Percentiles rank a stretch among this genome's conserved stretches.
Conservation (phyloP, 192 early-diverging fungal genomes). For the Coemansia biformis region DNA sequence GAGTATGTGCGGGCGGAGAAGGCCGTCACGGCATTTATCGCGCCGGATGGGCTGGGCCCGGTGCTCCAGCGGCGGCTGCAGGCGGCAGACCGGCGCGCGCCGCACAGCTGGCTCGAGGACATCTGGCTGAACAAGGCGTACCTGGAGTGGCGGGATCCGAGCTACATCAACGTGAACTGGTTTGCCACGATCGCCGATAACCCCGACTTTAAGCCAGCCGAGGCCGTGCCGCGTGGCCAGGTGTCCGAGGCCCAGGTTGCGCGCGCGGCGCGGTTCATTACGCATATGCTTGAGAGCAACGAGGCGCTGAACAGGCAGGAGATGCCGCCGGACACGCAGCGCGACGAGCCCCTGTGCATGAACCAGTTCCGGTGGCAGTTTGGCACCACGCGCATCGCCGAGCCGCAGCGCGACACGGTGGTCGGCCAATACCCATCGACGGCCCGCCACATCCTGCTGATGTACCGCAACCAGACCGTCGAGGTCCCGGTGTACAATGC, state of each 20-base stretch:
- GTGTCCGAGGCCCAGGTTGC: conserved; percentile 72
- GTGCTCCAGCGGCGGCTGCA: conserved; percentile 69
- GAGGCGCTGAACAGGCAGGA: conserved; percentile 61
- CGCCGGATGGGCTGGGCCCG: conserved; percentile 62
- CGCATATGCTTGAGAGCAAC: conserved; percentile 68
- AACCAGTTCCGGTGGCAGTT: conserved; percentile 88
- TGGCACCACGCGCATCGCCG: conserved; percentile 73
- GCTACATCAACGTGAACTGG: conserved; percentile 89
- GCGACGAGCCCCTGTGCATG: conserved; percentile 83
- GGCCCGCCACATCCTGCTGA: conserved; percentile 77
- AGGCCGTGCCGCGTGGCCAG: conserved; percentile 31
- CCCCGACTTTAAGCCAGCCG: conserved; percentile 46
- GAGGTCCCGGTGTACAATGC: conserved; percentile 68
- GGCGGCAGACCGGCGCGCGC: conserved; percentile 61
- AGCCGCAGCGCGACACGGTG: conserved; percentile 62
- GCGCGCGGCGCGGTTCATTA: conserved; percentile 69
- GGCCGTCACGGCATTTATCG: conserved; percentile 68
- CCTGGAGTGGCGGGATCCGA: conserved; percentile 77
- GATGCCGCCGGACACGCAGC: conserved; percentile 64
- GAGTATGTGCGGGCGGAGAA: conserved; percentile 58
- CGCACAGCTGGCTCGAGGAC: conserved; percentile 83
- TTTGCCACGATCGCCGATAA: conserved; percentile 68
- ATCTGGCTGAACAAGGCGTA: conserved; percentile 81
- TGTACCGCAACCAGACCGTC: conserved; percentile 81
- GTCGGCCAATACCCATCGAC: conserved; percentile 65